Conservation (phyloP, 1,284 basidiomycete genomes). For the Leccinum angustisporum region DNA sequence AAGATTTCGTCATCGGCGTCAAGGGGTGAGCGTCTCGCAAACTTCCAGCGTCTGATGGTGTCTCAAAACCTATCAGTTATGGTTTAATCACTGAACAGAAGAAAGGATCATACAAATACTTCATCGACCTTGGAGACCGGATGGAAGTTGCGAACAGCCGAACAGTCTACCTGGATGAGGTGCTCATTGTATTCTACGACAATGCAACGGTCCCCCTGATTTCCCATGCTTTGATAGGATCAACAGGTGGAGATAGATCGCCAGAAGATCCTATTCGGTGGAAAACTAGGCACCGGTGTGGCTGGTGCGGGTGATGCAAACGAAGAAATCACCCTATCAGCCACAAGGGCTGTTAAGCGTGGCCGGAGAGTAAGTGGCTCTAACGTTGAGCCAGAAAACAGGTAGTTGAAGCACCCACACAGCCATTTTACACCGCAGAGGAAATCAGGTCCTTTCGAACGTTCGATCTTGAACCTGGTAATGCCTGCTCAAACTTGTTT, state of each 20-base stretch:
- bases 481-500: constrained; percentile 21
- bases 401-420: constrained; percentile 33
- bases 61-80: constrained; percentile 53
- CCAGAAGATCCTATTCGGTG: constrained; percentile 59
- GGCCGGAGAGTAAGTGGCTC: constrained; percentile 46
- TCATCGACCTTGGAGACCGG: constrained; percentile 73
- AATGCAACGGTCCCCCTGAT: constrained; percentile 14
- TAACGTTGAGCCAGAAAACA: background rate
- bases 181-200: constrained; percentile 27
- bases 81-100: constrained; percentile 83
- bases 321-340: constrained; percentile 23
- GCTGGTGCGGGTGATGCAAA: constrained; percentile 48
- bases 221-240: constrained; percentile 42
- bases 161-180: constrained; percentile 80
- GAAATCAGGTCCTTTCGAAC: constrained; percentile 83
- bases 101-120: constrained; percentile 78
- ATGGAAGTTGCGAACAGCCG: constrained; percentile 72
- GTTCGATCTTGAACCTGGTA: constrained; percentile 74
- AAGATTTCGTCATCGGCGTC: constrained; percentile 84
- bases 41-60: background rate
- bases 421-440: constrained; percentile 85
- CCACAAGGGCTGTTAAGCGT: constrained; percentile 44
- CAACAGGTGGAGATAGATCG: constrained; percentile 59
- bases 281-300: constrained; percentile 51
- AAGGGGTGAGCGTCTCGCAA: constrained; percentile 66